Conservation (phyloP, 495 filamentous ascomycete genomes). For the Penicillium roqueforti region DNA sequence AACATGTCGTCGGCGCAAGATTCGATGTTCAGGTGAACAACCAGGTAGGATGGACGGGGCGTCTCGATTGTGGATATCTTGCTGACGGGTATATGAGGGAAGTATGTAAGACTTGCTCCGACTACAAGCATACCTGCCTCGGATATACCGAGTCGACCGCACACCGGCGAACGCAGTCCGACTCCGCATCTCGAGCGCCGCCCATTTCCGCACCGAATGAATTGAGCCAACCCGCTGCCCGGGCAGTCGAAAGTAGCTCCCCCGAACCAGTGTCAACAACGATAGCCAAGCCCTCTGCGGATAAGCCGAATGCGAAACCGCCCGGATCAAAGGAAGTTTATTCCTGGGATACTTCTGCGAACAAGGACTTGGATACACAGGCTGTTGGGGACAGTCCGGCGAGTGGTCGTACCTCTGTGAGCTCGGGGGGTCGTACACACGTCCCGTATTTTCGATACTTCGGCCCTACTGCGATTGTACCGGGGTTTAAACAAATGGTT, state of each 20-base stretch:
- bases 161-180: conserved; percentile 42
- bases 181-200: conserved; percentile 28
- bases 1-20: conserved; percentile 79
- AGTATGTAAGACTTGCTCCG: conserved; percentile 68
- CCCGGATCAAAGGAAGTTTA: conserved; percentile 20
- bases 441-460: conserved; percentile 88
- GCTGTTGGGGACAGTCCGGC: conserved; percentile 33
- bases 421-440: conserved; percentile 51
- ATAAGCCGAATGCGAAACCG: conserved; percentile 20
- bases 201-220: conserved; percentile 21
- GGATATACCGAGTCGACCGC: conserved; percentile 72
- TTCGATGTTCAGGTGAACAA: conserved; percentile 74
- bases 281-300: conserved; percentile 3
- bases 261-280: conserved; percentile 22
- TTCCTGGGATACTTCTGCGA: conserved; percentile 20
- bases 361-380: conserved; percentile 34
- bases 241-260: conserved; percentile 29
- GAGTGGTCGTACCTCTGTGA: conserved; percentile 44
- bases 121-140: conserved; percentile 67
- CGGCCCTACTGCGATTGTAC: conserved; percentile 82
- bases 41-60: conserved; percentile 41
- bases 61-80: neutral
- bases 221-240: conserved; percentile 12
- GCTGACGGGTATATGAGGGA: neutral
- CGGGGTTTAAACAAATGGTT: conserved; percentile 87